Percentiles rank a stretch among this genome's conserved stretches.
These are phyloP conservation scores for Dactylellina haptotyla DNA, from an alignment of 2,329 filamentous ascomycete genomes.

Conservation along the genomic window DNA sequence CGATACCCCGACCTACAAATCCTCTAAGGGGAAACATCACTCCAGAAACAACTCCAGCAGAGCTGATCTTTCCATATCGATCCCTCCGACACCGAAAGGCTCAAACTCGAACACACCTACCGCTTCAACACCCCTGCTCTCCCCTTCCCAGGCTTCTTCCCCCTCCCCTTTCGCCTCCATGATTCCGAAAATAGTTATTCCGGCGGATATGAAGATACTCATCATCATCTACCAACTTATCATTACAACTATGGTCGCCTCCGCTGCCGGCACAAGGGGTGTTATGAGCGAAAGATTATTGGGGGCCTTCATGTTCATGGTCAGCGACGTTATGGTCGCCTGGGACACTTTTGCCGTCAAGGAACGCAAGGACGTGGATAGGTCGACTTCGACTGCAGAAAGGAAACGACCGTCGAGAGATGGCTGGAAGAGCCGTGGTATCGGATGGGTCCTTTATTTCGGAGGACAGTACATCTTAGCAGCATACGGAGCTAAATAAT, in stretches of 20 bases:
- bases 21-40: background rate
- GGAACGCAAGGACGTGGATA: slow-evolving; percentile 1
- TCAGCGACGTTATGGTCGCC: slow-evolving; percentile 47
- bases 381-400: background rate
- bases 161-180: background rate
- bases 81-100: slow-evolving; percentile 30
- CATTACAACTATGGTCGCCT: slow-evolving; percentile 50
- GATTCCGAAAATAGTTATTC: slow-evolving; percentile 33
- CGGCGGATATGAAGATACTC: slow-evolving; percentile 40
- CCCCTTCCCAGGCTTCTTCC: background rate
- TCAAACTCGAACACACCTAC: slow-evolving; percentile 30
- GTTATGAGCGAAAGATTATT: slow-evolving; percentile 14
- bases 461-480: slow-evolving; percentile 48
- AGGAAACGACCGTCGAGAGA: slow-evolving; percentile 5
- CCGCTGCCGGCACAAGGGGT: slow-evolving; percentile 35
- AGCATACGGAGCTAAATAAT: slow-evolving; percentile 26
- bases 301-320: slow-evolving; percentile 48
- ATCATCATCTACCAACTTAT: slow-evolving; percentile 52
- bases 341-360: slow-evolving; percentile 51
- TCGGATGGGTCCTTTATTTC: slow-evolving; percentile 51
- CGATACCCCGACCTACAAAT: slow-evolving; percentile 2
- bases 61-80: slow-evolving; percentile 47
- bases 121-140: slow-evolving; percentile 17
- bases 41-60: slow-evolving; percentile 31
- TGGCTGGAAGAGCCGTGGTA: slow-evolving; percentile 43